Conservation (phyloP, 2,329 filamentous ascomycete genomes). For the Aspergillus proliferans region DNA sequence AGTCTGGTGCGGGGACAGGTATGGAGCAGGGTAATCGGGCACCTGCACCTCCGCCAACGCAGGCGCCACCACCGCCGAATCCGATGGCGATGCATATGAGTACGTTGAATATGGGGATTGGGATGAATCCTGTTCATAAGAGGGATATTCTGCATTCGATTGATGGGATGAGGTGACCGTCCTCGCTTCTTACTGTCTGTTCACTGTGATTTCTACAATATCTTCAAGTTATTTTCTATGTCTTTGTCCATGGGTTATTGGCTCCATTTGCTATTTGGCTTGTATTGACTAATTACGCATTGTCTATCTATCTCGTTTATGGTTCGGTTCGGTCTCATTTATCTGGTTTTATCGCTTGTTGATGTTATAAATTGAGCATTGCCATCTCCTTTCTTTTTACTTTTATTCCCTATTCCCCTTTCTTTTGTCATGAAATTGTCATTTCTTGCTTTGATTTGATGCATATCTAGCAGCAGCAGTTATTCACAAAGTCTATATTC, state of each 20-base stretch:
- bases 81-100: too few relatives aligned
- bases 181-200: too few relatives aligned
- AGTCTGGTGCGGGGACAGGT: neutral
- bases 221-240: neutral
- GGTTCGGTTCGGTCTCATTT: neutral
- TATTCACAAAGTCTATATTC: neutral
- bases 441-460: neutral
- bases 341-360: neutral
- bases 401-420: too few relatives aligned
- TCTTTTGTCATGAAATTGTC: too few relatives aligned
- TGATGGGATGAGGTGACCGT: too few relatives aligned
- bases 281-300: neutral
- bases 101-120: too few relatives aligned
- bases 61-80: too few relatives aligned
- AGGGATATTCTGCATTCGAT: too few relatives aligned
- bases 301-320: neutral
- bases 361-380: too few relatives aligned
- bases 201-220: too few relatives aligned
- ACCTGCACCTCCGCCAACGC: conserved; percentile 6
- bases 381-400: too few relatives aligned
- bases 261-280: neutral
- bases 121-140: too few relatives aligned
- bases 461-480: neutral
- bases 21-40: neutral
- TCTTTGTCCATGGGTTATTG: neutral